Evolutionary conservation across 2,329 filamentous ascomycete species (phyloP).

Genomic region (Ilyonectria destructans): DNA sequence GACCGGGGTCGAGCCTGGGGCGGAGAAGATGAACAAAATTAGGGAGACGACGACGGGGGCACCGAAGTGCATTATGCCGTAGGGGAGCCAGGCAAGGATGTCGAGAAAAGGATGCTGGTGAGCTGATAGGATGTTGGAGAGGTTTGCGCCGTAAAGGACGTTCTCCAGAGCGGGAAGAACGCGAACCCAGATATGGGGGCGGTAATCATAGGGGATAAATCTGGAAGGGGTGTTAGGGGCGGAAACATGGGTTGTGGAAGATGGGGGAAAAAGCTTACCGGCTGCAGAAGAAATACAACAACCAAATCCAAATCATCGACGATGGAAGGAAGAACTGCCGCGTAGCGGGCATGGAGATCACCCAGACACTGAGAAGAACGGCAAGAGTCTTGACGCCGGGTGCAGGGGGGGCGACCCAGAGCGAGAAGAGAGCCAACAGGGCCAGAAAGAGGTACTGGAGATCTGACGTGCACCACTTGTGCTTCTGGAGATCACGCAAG

Average conservation of each 20-base stretch:
- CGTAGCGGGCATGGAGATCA: constrained; percentile 86
- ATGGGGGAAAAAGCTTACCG: constrained; percentile 74
- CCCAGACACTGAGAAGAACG: constrained; percentile 76
- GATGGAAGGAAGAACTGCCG: constrained; percentile 94
- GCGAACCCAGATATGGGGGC: constrained; percentile 95
- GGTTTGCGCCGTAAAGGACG: constrained; percentile 94
- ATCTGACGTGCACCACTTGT: constrained; percentile 88
- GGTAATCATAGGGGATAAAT: constrained; percentile 90
- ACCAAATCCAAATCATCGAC: constrained; percentile 86
- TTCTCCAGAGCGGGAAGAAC: constrained; percentile 96
- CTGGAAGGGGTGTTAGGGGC: constrained; percentile 61
- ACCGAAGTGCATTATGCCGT: constrained; percentile 92
- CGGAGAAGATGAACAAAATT: constrained; percentile 89
- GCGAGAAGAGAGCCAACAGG: constrained; percentile 84
- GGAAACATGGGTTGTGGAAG: background rate
- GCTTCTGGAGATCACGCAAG: constrained; percentile 80
- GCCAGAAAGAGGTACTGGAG: constrained; percentile 86
- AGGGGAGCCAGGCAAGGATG: constrained; percentile 92
- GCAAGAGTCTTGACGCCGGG: constrained; percentile 84
- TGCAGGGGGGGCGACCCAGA: constrained; percentile 87
- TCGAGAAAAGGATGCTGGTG: constrained; percentile 89
- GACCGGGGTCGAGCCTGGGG: constrained; percentile 87
- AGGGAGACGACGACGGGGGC: constrained; percentile 85
- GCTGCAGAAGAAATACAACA: constrained; percentile 93
- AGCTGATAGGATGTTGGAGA: constrained; percentile 95